A percentile compares a stretch with the other conserved stretches of the same genome.
Evolutionary conservation across 179 eudicot species (phyloP).

Genomic region (Vitellaria paradoxa): DNA sequence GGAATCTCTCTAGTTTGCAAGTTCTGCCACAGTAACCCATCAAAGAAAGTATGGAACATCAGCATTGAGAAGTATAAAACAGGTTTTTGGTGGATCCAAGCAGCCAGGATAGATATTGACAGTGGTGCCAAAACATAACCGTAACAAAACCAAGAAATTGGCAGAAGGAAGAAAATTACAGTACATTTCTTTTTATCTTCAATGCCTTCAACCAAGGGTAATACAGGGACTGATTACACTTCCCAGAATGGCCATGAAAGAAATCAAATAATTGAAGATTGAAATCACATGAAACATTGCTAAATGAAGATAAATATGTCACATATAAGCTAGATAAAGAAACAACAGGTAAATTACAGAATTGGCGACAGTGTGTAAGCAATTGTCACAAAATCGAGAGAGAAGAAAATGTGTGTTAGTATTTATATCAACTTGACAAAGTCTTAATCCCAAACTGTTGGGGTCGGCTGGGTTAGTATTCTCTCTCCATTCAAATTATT

Average conservation of each 20-base stretch:
- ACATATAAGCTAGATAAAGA: slow-evolving; percentile 1
- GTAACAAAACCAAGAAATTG: neutral
- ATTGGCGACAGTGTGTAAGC: no score
- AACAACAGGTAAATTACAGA: neutral
- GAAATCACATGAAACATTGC: neutral
- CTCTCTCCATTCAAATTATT: neutral
- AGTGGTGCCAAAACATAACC: neutral
- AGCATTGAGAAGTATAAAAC: slow-evolving; percentile 14
- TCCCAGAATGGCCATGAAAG: neutral
- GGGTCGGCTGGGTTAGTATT: neutral
- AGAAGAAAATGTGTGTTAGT: no score
- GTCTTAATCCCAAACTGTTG: no score
- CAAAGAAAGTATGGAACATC: neutral
- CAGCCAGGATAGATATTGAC: neutral
- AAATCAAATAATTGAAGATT: neutral
- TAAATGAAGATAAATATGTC: neutral
- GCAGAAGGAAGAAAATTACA: neutral
- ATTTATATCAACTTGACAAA: no score
- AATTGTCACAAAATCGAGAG: no score
- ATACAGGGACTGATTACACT: neutral
- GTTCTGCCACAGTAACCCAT: slow-evolving; percentile 38
- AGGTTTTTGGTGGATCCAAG: neutral
- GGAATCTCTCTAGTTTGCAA: slow-evolving; percentile 52
- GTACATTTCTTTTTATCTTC: neutral
- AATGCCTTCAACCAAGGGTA: neutral